These are phyloP conservation scores for Eucalyptus regnans DNA, from an alignment of 345 rosid genomes.

Conservation along the genomic window DNA sequence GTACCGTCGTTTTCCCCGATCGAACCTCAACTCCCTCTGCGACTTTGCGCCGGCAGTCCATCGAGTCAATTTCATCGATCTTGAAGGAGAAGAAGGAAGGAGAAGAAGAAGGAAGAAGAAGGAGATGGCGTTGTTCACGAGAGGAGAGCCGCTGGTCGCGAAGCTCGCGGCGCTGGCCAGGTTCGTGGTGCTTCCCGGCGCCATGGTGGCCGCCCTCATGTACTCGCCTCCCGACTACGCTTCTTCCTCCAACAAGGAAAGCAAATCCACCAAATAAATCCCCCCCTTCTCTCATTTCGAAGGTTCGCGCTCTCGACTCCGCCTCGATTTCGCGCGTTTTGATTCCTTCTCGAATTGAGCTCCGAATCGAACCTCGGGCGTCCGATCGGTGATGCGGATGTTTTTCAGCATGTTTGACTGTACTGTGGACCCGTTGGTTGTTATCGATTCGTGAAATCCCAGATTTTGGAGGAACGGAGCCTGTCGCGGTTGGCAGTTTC, in stretches of 20 bases:
- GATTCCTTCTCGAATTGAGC: background rate
- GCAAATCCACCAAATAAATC: conserved; percentile 18
- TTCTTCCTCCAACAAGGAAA: background rate
- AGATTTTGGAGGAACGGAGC: background rate
- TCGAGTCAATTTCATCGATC: background rate
- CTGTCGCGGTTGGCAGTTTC: background rate
- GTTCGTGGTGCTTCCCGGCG: conserved; percentile 44
- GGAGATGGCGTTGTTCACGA: conserved; percentile 26
- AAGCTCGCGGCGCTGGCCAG: conserved; percentile 43
- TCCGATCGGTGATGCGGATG: background rate
- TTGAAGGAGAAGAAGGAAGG: background rate
- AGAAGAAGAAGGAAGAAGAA: background rate
- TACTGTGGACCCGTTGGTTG: background rate
- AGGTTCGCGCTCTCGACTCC: background rate
- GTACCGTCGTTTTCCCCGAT: background rate
- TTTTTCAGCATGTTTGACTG: background rate
- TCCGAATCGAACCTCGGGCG: background rate
- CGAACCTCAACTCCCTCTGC: background rate
- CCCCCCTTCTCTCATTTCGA: background rate
- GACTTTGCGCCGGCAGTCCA: too few species aligned
- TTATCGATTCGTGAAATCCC: background rate
- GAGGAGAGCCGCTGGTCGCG: conserved; percentile 60
- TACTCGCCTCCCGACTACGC: conserved; percentile 48
- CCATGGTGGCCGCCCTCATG: conserved; percentile 56
- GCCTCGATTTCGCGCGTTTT: background rate